Base-by-base conservation (phyloP, 2,329 filamentous ascomycete species). In the Myriosclerotinia duriaeana region DNA sequence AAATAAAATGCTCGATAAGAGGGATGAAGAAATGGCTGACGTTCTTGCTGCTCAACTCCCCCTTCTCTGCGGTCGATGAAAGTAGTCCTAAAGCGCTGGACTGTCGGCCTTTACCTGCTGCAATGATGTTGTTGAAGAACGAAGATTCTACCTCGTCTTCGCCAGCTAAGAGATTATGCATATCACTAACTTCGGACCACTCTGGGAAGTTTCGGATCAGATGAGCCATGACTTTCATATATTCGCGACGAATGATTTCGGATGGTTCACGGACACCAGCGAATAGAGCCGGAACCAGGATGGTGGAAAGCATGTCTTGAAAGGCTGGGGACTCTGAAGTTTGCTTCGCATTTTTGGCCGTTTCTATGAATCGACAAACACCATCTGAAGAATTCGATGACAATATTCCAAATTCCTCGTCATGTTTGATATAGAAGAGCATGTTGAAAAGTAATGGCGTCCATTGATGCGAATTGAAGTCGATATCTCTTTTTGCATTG, bases 71-170 rank as follows among this genome's bases (percentile, higher is more conserved):
- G 69, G 89, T 89, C 11, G 84, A 80, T 66, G 90, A 88, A 15
- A 99, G 82, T 66, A 92, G 84, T 67, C 91, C 88, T 48, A 99
- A 81, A 3, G 95, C 93, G 72, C 93, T 89, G 64, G 96, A 83
- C 73, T 96, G 91, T 70, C 92, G 88, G 68, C 95, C 89, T 46
- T 93, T 89, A 62, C 96, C 93, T 58, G 96, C 94, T 74, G 95
- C 93, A 46, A 98, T 81, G 54, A 98, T 87, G 73, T 98, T 96
- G 77, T 86, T 90, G 81, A 98, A 99, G 80, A 99, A 97, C 0
- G 91, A 91, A 14, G 87, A 86, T 73, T 77, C 75, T 40, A 75
- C 42, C 60, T 76, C 76, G 66, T 91, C 90, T 63, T 90, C 84
- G 17, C 81, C 84, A 11, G 85, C 84, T 50, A 95, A 83, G 14